Conservation (phyloP, 208 protist genomes). For the Acanthamoeba castellanii region DNA sequence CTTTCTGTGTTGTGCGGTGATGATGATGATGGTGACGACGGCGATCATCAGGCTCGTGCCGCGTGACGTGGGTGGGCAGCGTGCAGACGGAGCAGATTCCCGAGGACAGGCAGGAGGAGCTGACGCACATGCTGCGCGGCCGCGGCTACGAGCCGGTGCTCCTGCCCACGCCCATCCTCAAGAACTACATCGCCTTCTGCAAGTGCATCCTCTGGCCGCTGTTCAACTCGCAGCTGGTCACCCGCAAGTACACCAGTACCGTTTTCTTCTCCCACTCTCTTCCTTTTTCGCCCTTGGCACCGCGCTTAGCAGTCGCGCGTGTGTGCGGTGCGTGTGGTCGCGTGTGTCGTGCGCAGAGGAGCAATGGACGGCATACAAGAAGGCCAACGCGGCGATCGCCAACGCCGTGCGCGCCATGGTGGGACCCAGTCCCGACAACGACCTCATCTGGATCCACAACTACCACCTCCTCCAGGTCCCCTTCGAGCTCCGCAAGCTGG, state of each 20-base stretch:
- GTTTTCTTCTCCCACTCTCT: neutral
- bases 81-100: constrained; percentile 1
- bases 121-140: neutral
- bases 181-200: constrained; percentile 53
- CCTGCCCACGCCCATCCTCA: constrained; percentile 23
- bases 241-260: constrained; percentile 50
- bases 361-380: constrained; percentile 57
- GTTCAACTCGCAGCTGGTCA: constrained; percentile 73
- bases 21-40: too few species aligned
- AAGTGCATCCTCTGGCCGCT: constrained; percentile 60
- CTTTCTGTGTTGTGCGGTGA: neutral
- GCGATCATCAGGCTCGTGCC: neutral
- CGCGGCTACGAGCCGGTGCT: constrained; percentile 9
- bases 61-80: constrained; percentile 48
- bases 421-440: neutral
- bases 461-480: constrained; percentile 58
- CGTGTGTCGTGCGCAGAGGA: neutral
- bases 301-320: neutral
- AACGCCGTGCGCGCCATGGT: neutral
- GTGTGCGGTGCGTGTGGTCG: neutral
- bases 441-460: constrained; percentile 71
- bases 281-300: neutral
- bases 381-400: constrained; percentile 8
- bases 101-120: constrained; percentile 36
- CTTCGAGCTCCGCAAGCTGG: constrained; percentile 45